These are phyloP conservation scores for Phellopilus nigrolimitatus DNA, from an alignment of 1,284 basidiomycete species.

Conservation along the genomic window DNA sequence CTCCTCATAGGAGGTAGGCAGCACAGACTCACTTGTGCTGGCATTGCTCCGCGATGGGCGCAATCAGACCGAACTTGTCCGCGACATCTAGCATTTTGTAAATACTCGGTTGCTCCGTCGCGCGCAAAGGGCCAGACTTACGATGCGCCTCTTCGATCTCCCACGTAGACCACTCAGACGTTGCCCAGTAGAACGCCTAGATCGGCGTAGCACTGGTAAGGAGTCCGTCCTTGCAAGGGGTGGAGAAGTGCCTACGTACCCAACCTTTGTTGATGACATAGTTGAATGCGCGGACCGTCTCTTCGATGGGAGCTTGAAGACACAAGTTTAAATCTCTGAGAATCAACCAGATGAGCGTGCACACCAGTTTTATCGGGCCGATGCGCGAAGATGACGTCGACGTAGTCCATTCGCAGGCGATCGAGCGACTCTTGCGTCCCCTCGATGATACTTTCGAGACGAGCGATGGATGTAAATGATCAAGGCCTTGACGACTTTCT, in stretches of 20 bases:
- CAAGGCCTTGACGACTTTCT: not conserved
- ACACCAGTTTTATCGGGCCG: conserved; percentile 25
- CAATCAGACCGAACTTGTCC: conserved; percentile 61
- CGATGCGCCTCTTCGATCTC: conserved; percentile 72
- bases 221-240: not conserved
- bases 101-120: not conserved
- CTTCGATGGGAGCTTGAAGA: conserved; percentile 22
- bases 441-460: conserved; percentile 19
- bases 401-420: conserved; percentile 28
- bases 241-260: conserved; percentile 2
- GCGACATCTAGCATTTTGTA: conserved; percentile 50
- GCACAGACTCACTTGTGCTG: conserved; percentile 49
- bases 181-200: conserved; percentile 70
- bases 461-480: conserved; percentile 6
- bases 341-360: not conserved
- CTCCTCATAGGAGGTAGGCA: not conserved
- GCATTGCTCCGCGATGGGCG: conserved; percentile 78
- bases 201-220: not conserved
- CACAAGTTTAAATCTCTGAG: not conserved
- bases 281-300: conserved; percentile 23
- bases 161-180: conserved; percentile 75
- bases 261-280: conserved; percentile 39
- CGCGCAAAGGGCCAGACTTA: conserved; percentile 30
- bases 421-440: conserved; percentile 22
- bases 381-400: conserved; percentile 27